phyloP scores from a whole-genome alignment of 805 yeast genomes.

The Candida michaelii region DNA sequence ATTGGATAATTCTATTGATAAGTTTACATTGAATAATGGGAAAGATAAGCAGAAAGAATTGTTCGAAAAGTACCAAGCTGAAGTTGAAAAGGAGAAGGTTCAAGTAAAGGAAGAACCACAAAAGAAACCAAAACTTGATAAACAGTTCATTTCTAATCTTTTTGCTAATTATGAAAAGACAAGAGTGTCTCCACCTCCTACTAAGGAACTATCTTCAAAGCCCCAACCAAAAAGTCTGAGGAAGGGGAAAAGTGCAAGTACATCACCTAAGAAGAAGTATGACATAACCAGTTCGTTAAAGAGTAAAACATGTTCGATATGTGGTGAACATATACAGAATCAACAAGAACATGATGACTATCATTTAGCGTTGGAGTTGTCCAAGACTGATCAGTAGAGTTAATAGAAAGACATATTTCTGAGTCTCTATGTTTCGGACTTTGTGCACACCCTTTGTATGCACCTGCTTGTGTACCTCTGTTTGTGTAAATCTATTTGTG shows the following conservation, averaged over 20 bases:
- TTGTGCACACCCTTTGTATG: too few relatives aligned
- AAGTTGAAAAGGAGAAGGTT: neutral
- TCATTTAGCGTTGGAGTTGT: slow-evolving; percentile 52
- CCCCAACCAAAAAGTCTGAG: neutral
- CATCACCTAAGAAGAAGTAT: slow-evolving; percentile 7
- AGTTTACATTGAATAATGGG: slow-evolving; percentile 14
- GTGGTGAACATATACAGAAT: slow-evolving; percentile 28
- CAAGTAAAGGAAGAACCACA: neutral
- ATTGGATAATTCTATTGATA: slow-evolving; percentile 15
- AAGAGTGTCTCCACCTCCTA: slow-evolving; percentile 1
- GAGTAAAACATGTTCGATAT: slow-evolving; percentile 22
- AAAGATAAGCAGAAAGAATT: slow-evolving; percentile 24
- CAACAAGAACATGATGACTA: slow-evolving; percentile 53
- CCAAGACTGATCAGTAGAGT: slow-evolving; percentile 19
- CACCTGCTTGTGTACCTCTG: too few relatives aligned
- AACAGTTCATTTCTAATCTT: slow-evolving; percentile 28
- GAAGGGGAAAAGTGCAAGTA: too few relatives aligned
- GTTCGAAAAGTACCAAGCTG: slow-evolving; percentile 20
- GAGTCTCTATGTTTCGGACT: too few relatives aligned
- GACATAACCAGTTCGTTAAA: slow-evolving; percentile 8
- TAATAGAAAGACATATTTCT: too few relatives aligned
- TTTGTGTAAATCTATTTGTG: too few relatives aligned
- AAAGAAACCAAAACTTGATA: slow-evolving; percentile 19
- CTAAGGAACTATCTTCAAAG: too few relatives aligned
- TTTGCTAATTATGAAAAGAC: slow-evolving; percentile 20